Evolutionary conservation across 805 yeast species (phyloP), one percentile per base, ranked within the genome.

Genomic region (Saccharomycopsis schoenii): DNA sequence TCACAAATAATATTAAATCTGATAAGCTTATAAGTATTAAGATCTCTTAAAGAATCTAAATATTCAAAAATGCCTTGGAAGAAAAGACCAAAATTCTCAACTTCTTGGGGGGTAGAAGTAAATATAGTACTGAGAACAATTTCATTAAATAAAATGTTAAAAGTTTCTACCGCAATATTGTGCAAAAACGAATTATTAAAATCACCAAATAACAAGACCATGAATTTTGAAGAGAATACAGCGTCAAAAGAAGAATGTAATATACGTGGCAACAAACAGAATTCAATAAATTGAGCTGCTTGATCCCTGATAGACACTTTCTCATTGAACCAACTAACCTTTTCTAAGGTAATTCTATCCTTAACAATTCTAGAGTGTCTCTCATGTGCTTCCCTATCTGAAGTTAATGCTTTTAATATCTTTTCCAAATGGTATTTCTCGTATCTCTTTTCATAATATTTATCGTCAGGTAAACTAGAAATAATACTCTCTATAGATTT

Each of bases 201-300:
- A 1, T 77, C 77, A 0, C 73, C 69, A 60, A 84, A 82, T 19
- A 84, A 66, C 54, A 76, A 73, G 61, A 82, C 78, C 9, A 90
- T 64, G 67, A 91, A 89, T 60, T 77, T 76, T 0, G 88, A 82
- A 41, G 84, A 72, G 68, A 74, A 92, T 0, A 87, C 76, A 0
- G 97, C 96, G 73, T 91, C 97, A 64, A 85, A 81, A 0, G 96
- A 83, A 0, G 97, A 88, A 65, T 86, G 90, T 1, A 86, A 70
- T 2, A 85, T 79, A 65, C 97, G 77, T 11, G 97, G 97, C 12
- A 91, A 71, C 6, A 89, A 66, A 70, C 97, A 89, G 59, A 72
- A 70, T 63, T 85, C 85, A 41, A 89, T 68, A 56, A 89, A 81
- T 0, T 68, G 57, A 36, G 65, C 64, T 12, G 73, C 65, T 43